Evolutionary conservation across 257 asterid species (phyloP).

Genomic region (Capsicum baccatum): DNA sequence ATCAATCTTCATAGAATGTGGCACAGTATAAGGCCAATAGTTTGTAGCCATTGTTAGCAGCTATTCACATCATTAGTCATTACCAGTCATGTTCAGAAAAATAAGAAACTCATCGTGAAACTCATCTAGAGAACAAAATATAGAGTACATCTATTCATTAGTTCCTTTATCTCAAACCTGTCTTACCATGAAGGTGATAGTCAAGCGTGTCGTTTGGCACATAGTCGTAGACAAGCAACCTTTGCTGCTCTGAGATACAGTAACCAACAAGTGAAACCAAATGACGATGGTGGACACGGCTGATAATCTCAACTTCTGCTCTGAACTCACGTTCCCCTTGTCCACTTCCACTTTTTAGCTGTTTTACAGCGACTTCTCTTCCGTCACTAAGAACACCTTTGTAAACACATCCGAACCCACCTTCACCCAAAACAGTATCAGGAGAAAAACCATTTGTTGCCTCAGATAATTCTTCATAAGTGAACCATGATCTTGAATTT

Average conservation of each 20-base stretch:
- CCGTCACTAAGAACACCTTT: conserved; percentile 79
- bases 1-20: not conserved
- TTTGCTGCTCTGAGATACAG: conserved; percentile 74
- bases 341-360: conserved; percentile 84
- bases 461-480: conserved; percentile 67
- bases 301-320: conserved; percentile 93
- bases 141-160: not conserved
- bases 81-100: not conserved
- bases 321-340: conserved; percentile 94
- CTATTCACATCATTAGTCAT: conserved; percentile 11
- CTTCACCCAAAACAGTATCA: conserved; percentile 71
- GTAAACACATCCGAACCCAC: conserved; percentile 90
- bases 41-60: not conserved
- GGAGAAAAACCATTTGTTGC: conserved; percentile 69
- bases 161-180: conserved; percentile 14
- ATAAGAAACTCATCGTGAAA: not conserved
- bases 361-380: conserved; percentile 86
- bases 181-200: conserved; percentile 79
- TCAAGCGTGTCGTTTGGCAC: conserved; percentile 86
- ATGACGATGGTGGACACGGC: conserved; percentile 89
- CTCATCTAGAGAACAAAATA: not conserved
- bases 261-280: conserved; percentile 93
- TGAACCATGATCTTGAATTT: conserved; percentile 73
- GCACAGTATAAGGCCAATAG: conserved; percentile 6
- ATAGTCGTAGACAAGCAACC: conserved; percentile 82